A percentile compares a stretch with the other conserved stretches of the same genome.
Conservation (phyloP, 768 basidiomycete species). For the Suillus sp. region DNA sequence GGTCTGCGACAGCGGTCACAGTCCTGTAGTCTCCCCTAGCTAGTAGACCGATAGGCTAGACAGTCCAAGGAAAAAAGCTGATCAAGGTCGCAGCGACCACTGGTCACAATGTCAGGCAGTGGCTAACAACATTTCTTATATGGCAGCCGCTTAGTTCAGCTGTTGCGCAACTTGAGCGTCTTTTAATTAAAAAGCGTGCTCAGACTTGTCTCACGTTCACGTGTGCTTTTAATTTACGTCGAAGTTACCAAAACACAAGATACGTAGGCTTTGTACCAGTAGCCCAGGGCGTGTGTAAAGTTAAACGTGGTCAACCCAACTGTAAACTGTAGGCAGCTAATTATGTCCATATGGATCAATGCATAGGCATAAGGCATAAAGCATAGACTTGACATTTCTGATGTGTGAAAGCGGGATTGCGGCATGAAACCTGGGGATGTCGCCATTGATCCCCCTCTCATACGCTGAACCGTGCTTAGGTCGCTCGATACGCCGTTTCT, state of each 20-base stretch:
- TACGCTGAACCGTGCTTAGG: constrained; percentile 70
- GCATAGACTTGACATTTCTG: not conserved
- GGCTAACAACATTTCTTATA: not conserved
- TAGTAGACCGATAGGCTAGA: not conserved
- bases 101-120: not conserved
- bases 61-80: not conserved
- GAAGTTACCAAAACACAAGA: not conserved
- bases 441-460: constrained; percentile 49
- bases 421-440: constrained; percentile 20
- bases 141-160: too few species aligned
- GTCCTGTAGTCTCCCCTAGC: not conserved
- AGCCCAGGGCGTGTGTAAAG: not conserved
- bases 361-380: constrained; percentile 10
- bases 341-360: not conserved
- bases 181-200: not conserved
- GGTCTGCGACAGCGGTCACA: not conserved
- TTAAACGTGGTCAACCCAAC: not conserved
- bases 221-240: not conserved
- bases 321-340: constrained; percentile 7
- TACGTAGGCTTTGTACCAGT: constrained; percentile 1
- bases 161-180: not conserved
- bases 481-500: constrained; percentile 74
- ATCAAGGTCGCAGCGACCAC: not conserved
- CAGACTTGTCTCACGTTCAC: not conserved
- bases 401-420: not conserved